These are phyloP conservation scores for Alternaria metachromatica DNA, from an alignment of 2,329 filamentous ascomycete species.

Conservation along the genomic window DNA sequence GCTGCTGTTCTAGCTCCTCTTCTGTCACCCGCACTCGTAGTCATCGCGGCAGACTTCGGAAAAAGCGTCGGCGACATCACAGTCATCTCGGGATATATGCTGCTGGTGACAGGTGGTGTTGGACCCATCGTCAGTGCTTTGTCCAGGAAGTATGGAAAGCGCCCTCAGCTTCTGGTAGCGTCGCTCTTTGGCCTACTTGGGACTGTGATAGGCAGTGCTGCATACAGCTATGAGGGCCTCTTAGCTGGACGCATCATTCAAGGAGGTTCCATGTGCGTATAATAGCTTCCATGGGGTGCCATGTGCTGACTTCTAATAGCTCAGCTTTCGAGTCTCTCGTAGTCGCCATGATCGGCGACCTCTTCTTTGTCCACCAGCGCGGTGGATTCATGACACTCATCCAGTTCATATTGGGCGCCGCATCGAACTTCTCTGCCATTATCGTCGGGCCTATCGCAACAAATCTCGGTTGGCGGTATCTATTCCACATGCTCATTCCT, in stretches of 20 bases:
- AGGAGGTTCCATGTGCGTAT: slow-evolving; percentile 31
- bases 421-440: slow-evolving; percentile 47
- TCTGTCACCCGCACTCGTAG: slow-evolving; percentile 44
- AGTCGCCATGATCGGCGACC: slow-evolving; percentile 45
- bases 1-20: slow-evolving; percentile 43
- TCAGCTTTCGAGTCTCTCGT: slow-evolving; percentile 46
- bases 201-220: slow-evolving; percentile 36
- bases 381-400: slow-evolving; percentile 44
- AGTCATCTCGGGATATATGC: slow-evolving; percentile 48
- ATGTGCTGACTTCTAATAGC: slow-evolving; percentile 28
- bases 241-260: slow-evolving; percentile 44
- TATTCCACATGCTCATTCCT: slow-evolving; percentile 57
- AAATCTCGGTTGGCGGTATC: slow-evolving; percentile 48
- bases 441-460: slow-evolving; percentile 45
- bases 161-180: slow-evolving; percentile 40
- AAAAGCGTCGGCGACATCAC: slow-evolving; percentile 41
- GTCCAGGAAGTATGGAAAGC: slow-evolving; percentile 44
- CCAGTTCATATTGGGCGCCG: slow-evolving; percentile 45
- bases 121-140: slow-evolving; percentile 43
- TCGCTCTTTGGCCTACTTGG: slow-evolving; percentile 40
- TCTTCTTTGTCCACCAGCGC: slow-evolving; percentile 48
- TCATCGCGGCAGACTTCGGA: slow-evolving; percentile 40
- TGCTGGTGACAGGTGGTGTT: slow-evolving; percentile 43
- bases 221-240: slow-evolving; percentile 37
- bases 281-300: background rate